Evolutionary conservation across 345 rosid genomes (phyloP).

Genomic region (Conringia planisiliqua): DNA sequence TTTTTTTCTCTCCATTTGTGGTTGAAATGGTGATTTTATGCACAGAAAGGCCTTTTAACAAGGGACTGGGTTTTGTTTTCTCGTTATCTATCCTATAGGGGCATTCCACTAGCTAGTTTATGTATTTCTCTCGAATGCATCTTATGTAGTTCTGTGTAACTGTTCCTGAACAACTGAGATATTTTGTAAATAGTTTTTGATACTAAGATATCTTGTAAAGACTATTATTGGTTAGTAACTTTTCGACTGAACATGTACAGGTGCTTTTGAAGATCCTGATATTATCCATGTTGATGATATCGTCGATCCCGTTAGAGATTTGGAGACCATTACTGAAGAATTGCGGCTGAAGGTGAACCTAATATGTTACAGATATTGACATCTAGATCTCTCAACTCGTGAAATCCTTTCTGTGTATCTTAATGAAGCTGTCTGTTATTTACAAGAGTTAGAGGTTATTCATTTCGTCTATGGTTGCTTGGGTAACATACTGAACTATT

Average conservation of each 20-base stretch:
- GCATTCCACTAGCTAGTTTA: not conserved
- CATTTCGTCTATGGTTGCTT: not conserved
- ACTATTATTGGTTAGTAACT: slow-evolving; percentile 1
- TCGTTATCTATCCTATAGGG: not conserved
- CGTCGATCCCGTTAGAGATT: slow-evolving; percentile 93
- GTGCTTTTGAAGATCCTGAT: slow-evolving; percentile 97
- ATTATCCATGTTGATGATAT: slow-evolving; percentile 93
- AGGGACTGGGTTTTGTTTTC: not conserved
- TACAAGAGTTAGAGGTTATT: not conserved
- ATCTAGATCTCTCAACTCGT: not conserved
- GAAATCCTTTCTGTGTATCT: not conserved
- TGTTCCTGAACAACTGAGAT: not conserved
- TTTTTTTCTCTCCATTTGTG: not conserved
- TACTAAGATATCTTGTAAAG: not conserved
- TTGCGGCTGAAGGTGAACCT: slow-evolving; percentile 71
- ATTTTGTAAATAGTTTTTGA: not conserved
- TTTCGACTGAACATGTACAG: slow-evolving; percentile 32
- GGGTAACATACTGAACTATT: slow-evolving; percentile 4
- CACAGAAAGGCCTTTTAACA: not conserved
- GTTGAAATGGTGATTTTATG: not conserved
- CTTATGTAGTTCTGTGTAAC: not conserved
- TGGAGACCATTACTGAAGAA: slow-evolving; percentile 77
- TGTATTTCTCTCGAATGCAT: not conserved
- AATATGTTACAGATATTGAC: not conserved
- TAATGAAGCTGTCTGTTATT: not conserved